Percentiles rank a stretch among this genome's conserved stretches.
Evolutionary conservation across 129 eudicot genomes (phyloP).

Genomic region (Flaveria bidentis): DNA sequence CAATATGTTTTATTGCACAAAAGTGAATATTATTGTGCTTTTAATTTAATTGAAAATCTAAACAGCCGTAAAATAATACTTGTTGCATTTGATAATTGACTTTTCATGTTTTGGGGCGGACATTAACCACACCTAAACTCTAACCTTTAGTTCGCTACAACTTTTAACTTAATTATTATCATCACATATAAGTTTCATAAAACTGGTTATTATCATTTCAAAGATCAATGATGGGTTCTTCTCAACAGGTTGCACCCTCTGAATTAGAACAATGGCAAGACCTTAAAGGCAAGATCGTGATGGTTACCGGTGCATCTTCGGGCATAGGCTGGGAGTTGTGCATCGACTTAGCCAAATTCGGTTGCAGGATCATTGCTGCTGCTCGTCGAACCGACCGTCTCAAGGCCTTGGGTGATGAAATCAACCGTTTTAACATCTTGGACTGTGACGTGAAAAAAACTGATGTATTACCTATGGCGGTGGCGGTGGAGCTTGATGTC

Average conservation of each 20-base stretch:
- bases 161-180: too few relatives aligned
- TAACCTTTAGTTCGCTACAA: too few relatives aligned
- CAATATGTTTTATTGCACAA: too few relatives aligned
- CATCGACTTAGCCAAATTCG: conserved; percentile 45
- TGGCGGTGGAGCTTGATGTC: conserved; percentile 50
- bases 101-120: too few relatives aligned
- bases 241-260: conserved; percentile 3
- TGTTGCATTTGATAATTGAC: too few relatives aligned
- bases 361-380: conserved; percentile 44
- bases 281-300: conserved; percentile 41
- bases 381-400: conserved; percentile 46
- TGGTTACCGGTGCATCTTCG: conserved; percentile 53
- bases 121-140: too few relatives aligned
- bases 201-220: too few relatives aligned
- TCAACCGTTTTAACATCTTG: conserved; percentile 16
- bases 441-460: not conserved
- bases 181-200: too few relatives aligned
- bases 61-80: too few relatives aligned
- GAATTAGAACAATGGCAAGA: conserved; percentile 29
- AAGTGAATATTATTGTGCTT: too few relatives aligned
- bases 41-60: too few relatives aligned
- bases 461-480: conserved; percentile 7
- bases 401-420: conserved; percentile 38
- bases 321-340: conserved; percentile 48
- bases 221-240: conserved; percentile 14